These are phyloP conservation scores for Pseudogymnoascus sp. DNA, from an alignment of 2,329 filamentous ascomycete genomes.

Conservation along the genomic window DNA sequence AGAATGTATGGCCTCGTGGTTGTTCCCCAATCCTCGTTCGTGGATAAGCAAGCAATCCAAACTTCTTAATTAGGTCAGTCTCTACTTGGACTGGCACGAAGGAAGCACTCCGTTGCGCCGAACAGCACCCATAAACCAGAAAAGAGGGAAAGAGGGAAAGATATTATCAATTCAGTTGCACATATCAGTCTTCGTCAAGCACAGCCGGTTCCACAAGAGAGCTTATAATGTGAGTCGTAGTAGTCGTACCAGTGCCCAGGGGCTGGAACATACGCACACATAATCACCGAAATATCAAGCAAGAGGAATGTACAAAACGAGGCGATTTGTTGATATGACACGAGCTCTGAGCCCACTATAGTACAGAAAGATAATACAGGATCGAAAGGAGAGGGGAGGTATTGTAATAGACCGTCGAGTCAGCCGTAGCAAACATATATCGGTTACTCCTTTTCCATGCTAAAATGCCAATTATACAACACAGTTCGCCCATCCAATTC, in stretches of 20 bases:
- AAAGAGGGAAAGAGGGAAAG: neutral
- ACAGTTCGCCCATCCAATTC: neutral
- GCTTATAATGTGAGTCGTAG: neutral
- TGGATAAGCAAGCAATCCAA: no score
- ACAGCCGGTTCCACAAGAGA: neutral
- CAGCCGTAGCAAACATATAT: conserved; percentile 9
- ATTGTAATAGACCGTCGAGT: conserved; percentile 1
- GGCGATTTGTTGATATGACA: conserved; percentile 6
- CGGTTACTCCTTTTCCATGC: conserved; percentile 11
- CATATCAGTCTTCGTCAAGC: neutral
- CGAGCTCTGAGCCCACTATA: conserved; percentile 1
- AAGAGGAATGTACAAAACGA: neutral
- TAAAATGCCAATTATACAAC: conserved; percentile 12
- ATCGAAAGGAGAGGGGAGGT: neutral
- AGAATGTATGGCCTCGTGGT: no score
- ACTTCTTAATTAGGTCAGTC: no score
- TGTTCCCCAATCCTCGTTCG: no score
- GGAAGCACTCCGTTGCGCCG: no score
- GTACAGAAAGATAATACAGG: conserved; percentile 7
- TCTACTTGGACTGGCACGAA: no score
- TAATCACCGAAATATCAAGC: neutral
- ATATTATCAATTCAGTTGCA: neutral
- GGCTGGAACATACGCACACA: neutral
- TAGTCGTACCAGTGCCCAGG: neutral
- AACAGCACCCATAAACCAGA: neutral